phyloP scores from a whole-genome alignment of 202 grass and related monocot species.

The Cymbopogon flexuosus region DNA sequence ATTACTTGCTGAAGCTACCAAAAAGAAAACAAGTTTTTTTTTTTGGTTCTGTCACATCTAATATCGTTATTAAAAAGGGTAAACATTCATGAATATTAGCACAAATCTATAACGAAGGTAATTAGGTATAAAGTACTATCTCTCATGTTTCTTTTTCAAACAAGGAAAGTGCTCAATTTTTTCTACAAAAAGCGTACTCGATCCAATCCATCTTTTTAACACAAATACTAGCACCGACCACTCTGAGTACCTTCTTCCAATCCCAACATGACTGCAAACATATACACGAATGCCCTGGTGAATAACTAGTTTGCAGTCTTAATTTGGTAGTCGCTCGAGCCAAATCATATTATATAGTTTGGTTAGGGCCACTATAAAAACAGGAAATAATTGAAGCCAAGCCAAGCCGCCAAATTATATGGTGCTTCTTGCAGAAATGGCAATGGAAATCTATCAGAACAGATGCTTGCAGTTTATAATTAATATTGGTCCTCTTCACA shows the following conservation, averaged over 20 bases:
- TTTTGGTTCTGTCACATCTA: slow-evolving; percentile 6
- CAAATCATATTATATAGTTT: not conserved
- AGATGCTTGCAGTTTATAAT: slow-evolving; percentile 16
- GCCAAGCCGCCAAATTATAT: slow-evolving; percentile 9
- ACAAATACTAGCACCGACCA: not conserved
- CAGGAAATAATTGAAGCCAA: not conserved
- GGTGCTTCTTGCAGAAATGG: not conserved
- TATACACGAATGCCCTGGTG: not conserved
- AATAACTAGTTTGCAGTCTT: not conserved
- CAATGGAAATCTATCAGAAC: not conserved
- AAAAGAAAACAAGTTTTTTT: slow-evolving; percentile 9
- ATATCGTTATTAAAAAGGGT: not conserved
- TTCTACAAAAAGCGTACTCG: not conserved
- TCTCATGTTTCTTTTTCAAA: not conserved
- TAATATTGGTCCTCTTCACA: not conserved
- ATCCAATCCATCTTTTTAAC: not conserved
- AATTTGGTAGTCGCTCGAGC: not conserved
- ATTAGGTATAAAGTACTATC: not conserved
- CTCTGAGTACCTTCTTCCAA: not conserved
- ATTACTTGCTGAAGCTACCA: slow-evolving; percentile 33
- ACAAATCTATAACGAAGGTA: not conserved
- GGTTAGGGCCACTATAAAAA: slow-evolving; percentile 1
- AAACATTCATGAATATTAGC: not conserved
- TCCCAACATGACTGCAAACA: not conserved
- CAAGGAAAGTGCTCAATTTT: not conserved